Evolutionary conservation across 2,329 filamentous ascomycete genomes (phyloP).

Genomic region (Colletotrichum orbiculare): DNA sequence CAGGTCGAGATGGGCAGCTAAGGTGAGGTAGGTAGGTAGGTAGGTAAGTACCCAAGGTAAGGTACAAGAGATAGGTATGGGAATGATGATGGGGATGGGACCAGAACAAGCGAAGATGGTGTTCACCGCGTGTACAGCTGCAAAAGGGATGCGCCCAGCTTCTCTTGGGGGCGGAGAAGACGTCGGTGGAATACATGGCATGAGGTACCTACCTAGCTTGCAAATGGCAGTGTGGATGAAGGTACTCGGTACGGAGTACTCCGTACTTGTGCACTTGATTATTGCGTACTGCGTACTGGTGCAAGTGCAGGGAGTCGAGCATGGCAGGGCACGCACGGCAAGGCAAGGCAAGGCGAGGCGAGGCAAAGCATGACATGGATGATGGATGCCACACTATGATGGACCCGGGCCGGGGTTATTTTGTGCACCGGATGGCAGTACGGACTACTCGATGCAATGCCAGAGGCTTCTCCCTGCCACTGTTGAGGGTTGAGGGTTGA

Average conservation of each 20-base stretch:
- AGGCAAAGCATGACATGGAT: too few species aligned
- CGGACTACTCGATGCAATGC: too few species aligned
- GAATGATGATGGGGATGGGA: constrained; percentile 14
- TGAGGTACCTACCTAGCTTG: too few species aligned
- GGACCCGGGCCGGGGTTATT: too few species aligned
- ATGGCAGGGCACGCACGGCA: constrained; percentile 6
- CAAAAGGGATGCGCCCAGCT: constrained; percentile 19
- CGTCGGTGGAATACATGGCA: background rate
- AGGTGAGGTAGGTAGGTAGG: background rate
- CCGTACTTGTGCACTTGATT: too few species aligned
- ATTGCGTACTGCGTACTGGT: background rate
- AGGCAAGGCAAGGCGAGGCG: background rate
- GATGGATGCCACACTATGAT: background rate
- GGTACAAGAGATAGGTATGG: constrained; percentile 8
- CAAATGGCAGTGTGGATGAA: too few species aligned
- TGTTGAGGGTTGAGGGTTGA: too few species aligned
- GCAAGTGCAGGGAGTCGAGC: constrained; percentile 5
- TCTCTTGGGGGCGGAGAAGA: constrained; percentile 4
- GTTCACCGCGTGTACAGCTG: constrained; percentile 9
- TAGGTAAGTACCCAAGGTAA: background rate
- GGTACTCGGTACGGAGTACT: too few species aligned
- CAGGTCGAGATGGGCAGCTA: background rate
- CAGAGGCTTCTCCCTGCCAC: too few species aligned
- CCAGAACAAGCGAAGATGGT: constrained; percentile 7
- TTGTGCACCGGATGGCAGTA: too few species aligned